These are phyloP conservation scores for Alternaria brassicae DNA, from an alignment of 2,329 filamentous ascomycete genomes.

Conservation along the genomic window DNA sequence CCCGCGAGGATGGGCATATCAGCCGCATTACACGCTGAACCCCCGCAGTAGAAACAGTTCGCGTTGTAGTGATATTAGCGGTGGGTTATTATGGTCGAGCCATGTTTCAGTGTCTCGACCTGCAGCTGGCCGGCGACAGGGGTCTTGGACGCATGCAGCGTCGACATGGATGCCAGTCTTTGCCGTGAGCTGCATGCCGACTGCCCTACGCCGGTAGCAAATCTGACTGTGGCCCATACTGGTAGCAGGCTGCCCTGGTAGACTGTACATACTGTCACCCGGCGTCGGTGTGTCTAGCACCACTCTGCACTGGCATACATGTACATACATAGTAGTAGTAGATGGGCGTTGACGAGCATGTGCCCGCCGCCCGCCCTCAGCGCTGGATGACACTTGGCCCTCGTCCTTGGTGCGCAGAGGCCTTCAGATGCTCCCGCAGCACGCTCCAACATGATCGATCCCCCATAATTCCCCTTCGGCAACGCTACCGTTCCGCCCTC, in stretches of 20 bases:
- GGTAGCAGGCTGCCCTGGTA: neutral
- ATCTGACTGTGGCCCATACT: neutral
- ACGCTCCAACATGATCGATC: conserved; percentile 9
- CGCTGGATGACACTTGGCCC: conserved; percentile 7
- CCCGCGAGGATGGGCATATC: neutral
- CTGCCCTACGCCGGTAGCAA: conserved; percentile 11
- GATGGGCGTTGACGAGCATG: neutral
- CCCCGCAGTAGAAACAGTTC: conserved; percentile 21
- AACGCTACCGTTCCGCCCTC: conserved; percentile 21
- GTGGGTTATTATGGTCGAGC: conserved; percentile 15
- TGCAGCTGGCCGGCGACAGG: conserved; percentile 13
- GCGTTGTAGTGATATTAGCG: conserved; percentile 17
- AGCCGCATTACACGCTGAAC: neutral
- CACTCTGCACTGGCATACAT: neutral
- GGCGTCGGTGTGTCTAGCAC: neutral
- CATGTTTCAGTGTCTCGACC: conserved; percentile 21
- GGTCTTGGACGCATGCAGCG: conserved; percentile 4
- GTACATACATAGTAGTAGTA: neutral
- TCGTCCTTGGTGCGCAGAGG: conserved; percentile 4
- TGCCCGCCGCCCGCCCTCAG: neutral
- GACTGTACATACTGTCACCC: neutral
- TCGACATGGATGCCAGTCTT: neutral
- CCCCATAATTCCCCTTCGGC: conserved; percentile 17
- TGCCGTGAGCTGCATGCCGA: conserved; percentile 2
- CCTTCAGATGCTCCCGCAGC: conserved; percentile 15